These are phyloP conservation scores for Sporisorium iseilematis-ciliati DNA, from an alignment of 1,284 basidiomycete species.

Conservation along the genomic window DNA sequence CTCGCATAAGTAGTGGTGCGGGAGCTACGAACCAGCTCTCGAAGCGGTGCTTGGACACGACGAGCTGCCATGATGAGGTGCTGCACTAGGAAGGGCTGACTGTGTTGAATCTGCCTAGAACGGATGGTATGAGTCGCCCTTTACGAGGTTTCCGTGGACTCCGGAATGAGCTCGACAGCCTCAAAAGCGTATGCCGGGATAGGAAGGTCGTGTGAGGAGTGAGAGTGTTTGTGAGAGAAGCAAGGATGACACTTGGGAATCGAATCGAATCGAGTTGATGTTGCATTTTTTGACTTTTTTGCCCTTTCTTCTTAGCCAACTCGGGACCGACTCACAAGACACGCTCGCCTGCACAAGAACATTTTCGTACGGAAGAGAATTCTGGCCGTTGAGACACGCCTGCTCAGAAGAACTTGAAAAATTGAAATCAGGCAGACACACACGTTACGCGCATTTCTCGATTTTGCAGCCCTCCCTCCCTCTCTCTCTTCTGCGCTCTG, in stretches of 20 bases:
- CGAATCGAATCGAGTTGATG: constrained; percentile 17
- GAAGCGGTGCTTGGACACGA: constrained; percentile 20
- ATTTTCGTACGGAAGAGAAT: constrained; percentile 30
- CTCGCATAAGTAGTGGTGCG: constrained; percentile 4
- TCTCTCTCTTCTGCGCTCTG: neutral
- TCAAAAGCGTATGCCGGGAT: neutral
- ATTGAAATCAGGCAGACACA: constrained; percentile 8
- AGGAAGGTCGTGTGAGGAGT: neutral
- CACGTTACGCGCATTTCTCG: constrained; percentile 6
- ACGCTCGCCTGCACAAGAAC: neutral
- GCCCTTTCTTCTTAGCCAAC: constrained; percentile 28
- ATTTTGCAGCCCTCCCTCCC: neutral
- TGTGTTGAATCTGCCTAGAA: neutral
- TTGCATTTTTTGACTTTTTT: constrained; percentile 28
- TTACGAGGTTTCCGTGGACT: neutral
- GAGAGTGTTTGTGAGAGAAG: constrained; percentile 1
- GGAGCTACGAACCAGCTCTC: constrained; percentile 14
- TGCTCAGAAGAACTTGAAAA: constrained; percentile 17
- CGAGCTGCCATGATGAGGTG: constrained; percentile 33
- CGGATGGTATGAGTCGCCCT: constrained; percentile 1
- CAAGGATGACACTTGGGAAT: constrained; percentile 2
- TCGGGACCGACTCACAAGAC: constrained; percentile 22
- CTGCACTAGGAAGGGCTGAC: neutral
- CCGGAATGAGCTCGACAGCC: neutral
- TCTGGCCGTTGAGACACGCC: constrained; percentile 3